Conservation (phyloP, 345 rosid species). For the Excoecaria agallocha region DNA sequence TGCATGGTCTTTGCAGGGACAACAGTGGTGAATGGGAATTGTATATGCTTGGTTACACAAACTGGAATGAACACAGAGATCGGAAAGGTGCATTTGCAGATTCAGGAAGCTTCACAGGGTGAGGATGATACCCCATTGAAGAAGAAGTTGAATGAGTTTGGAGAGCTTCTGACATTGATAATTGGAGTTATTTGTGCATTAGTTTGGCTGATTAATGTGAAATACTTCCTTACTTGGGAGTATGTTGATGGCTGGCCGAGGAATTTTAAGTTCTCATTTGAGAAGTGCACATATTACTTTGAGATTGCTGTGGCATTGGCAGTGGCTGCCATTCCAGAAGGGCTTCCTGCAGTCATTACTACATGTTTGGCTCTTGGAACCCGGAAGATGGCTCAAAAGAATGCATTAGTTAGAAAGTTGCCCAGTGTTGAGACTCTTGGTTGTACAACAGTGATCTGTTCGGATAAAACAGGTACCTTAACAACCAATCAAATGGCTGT, state of each 20-base stretch:
- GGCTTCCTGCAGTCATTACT: slow-evolving; percentile 93
- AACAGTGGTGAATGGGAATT: slow-evolving; percentile 81
- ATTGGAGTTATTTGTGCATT: slow-evolving; percentile 77
- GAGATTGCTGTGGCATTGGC: slow-evolving; percentile 97
- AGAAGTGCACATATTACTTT: slow-evolving; percentile 96
- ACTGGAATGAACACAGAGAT: slow-evolving; percentile 88
- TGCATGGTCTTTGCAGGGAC: slow-evolving; percentile 91
- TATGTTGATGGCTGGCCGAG: slow-evolving; percentile 85
- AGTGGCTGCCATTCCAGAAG: slow-evolving; percentile 98
- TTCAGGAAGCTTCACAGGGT: slow-evolving; percentile 76
- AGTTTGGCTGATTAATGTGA: slow-evolving; percentile 93
- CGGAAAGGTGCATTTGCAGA: slow-evolving; percentile 90
- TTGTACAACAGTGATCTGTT: slow-evolving; percentile 90
- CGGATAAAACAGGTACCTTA: slow-evolving; percentile 91
- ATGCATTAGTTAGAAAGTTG: slow-evolving; percentile 85
- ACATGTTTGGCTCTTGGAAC: slow-evolving; percentile 96
- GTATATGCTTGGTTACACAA: slow-evolving; percentile 69
- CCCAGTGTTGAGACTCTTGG: slow-evolving; percentile 98
- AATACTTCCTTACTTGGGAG: slow-evolving; percentile 91
- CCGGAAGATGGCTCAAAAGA: slow-evolving; percentile 95
- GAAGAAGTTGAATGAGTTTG: slow-evolving; percentile 90
- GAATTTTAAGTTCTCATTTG: slow-evolving; percentile 86
- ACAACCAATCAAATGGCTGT: slow-evolving; percentile 95
- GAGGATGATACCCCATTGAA: slow-evolving; percentile 94
- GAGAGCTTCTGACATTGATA: slow-evolving; percentile 72